phyloP scores from a whole-genome alignment of 305 asterid species.

The Nicotiana rustica region DNA sequence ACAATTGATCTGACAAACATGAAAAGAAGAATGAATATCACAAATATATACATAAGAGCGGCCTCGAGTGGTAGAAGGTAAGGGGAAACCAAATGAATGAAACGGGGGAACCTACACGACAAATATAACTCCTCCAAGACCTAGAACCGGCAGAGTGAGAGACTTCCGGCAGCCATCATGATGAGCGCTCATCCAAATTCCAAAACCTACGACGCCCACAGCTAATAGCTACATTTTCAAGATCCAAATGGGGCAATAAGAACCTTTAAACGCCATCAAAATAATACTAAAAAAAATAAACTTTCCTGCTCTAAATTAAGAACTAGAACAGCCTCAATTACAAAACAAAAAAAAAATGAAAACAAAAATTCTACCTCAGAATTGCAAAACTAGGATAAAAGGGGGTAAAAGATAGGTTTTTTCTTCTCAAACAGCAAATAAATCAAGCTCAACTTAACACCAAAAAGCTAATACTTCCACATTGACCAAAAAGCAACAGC shows the following conservation, averaged over 20 bases:
- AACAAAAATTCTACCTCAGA: neutral
- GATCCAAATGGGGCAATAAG: neutral
- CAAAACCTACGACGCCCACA: slow-evolving; percentile 75
- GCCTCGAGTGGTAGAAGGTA: neutral
- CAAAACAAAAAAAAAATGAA: neutral
- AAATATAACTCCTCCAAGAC: slow-evolving; percentile 80
- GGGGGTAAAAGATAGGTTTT: neutral
- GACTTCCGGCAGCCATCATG: slow-evolving; percentile 85
- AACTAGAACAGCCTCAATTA: slow-evolving; percentile 25
- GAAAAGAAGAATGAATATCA: slow-evolving; percentile 24
- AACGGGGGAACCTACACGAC: slow-evolving; percentile 60
- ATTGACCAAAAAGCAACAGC: slow-evolving; percentile 12
- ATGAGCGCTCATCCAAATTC: slow-evolving; percentile 88
- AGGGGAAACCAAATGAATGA: slow-evolving; percentile 5
- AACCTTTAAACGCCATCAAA: slow-evolving; percentile 23
- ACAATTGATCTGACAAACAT: slow-evolving; percentile 70
- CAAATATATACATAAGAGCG: neutral
- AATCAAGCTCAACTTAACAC: slow-evolving; percentile 23
- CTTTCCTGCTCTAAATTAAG: neutral
- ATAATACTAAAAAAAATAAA: neutral
- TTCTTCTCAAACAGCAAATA: neutral
- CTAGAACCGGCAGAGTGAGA: slow-evolving; percentile 83
- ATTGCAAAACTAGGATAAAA: neutral
- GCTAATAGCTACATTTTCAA: slow-evolving; percentile 66
- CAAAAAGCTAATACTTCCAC: neutral